Conservation (phyloP, 1,139 yeast species). For the Lodderomyces orthopsilosis region DNA sequence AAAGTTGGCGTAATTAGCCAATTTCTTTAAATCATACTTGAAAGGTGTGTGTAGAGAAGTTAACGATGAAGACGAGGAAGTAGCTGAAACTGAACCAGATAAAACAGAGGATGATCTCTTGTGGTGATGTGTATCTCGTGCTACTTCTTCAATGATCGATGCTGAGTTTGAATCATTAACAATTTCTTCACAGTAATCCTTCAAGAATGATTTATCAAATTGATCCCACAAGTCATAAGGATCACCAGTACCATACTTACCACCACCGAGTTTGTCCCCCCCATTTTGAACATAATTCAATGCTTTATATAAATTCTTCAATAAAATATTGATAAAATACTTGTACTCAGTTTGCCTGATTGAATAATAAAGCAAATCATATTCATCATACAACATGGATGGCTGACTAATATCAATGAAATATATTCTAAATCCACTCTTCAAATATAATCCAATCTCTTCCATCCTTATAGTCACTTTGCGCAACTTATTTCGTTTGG, state of each 20-base stretch:
- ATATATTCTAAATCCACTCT: conserved; percentile 56
- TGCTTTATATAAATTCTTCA: conserved; percentile 44
- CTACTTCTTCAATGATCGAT: background rate
- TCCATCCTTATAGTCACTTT: conserved; percentile 52
- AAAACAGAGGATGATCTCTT: background rate
- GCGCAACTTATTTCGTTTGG: conserved; percentile 22
- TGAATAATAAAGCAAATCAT: conserved; percentile 41
- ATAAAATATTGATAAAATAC: conserved; percentile 41
- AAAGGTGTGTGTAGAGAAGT: conserved; percentile 5
- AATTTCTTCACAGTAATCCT: conserved; percentile 6
- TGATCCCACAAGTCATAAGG: conserved; percentile 24
- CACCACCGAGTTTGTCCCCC: conserved; percentile 18
- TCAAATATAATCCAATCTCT: conserved; percentile 56
- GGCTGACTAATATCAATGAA: conserved; percentile 55
- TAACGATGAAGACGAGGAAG: conserved; percentile 5
- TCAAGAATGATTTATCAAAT: conserved; percentile 22
- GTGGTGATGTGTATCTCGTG: background rate
- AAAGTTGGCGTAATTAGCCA: conserved; percentile 30
- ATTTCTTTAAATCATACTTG: conserved; percentile 16
- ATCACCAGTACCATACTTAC: conserved; percentile 32
- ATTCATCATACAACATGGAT: conserved; percentile 42
- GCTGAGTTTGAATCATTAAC: conserved; percentile 1
- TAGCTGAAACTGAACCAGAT: conserved; percentile 3
- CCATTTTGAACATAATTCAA: conserved; percentile 36
- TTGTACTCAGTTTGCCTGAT: conserved; percentile 42